Evolutionary conservation across 163 green algal species (phyloP), one percentile per base, ranked within the genome.

Genomic region (Coccomyxa subellipsoidea): DNA sequence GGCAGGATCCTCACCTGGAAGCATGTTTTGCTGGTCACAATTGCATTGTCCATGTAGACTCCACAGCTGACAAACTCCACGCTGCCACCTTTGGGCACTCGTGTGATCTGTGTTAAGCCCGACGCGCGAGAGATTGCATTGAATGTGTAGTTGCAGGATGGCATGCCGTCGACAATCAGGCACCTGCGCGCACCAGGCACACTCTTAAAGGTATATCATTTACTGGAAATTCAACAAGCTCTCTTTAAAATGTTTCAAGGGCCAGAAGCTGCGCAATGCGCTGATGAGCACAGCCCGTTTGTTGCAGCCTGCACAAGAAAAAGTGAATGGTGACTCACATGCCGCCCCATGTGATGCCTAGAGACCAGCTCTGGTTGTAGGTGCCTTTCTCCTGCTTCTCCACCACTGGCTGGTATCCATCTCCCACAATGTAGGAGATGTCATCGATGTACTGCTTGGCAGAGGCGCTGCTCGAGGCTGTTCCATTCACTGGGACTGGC

Each of bases 371-470:
- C 66, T 73, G 29, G 66, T 73, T 73, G 66, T 73, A 34, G 2
- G 27, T 34, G 2, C 66, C 66, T n/a, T 73, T 73, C 66, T 32
- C 18, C 27, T 32, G 27, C 29, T 73, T n/a, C 2, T 36, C 4
- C 27, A 73, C 29, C 29, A 73, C 66, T 35, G 66, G 7, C 27
- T 32, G n/a, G 29, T 34, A 73, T 4, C 66, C 66, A 73, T 73
- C 66, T 8, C 66, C 66, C 29, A 73, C n/a, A 34, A 73, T 36
- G 66, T 73, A 73, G 29, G 27, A 10, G 18, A 73, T 8, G 10
- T 73, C 66, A 34, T 36, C 32, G 29, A 73, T 23, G 66, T 73
- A 73, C 66, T 73, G 66, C 66, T 73, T 32, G n/a, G 66, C 66
- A 36, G 66, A 32, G 27, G 66, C 66, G 7, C 66, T 73, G 29